Evolutionary conservation across 108 stramenopile species (phyloP), one percentile per base, ranked within the genome.

Genomic region (Conticribra guillardii): DNA sequence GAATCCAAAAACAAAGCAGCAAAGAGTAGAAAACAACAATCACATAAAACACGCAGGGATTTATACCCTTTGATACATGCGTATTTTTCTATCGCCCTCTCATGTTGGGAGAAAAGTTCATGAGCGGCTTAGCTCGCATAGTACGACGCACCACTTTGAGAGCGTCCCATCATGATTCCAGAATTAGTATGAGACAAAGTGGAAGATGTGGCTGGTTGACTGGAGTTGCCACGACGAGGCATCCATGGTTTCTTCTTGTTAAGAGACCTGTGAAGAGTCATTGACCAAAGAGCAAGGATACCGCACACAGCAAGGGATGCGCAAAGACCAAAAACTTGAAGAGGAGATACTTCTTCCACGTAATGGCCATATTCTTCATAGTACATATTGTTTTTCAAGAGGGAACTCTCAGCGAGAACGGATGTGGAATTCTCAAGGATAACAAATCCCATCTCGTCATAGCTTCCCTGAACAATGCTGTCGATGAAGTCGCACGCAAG

Each of bases 391-490:
- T 56, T 66, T 1, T 41, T 53, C 26, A 63, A 11, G 31, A 58
- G 32, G 17, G 37, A 41, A 9, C 11, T 41, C 37, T 57, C 61
- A 9, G 47, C 62, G 37, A 0, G 18, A 11, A 26, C 54, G 34
- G 60, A 50, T 15, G n/a, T n/a, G n/a, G 67, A 51, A 11, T 54
- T 67, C 56, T 67, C 60, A 11, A 85, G 26, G 44, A 70, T 59
- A 29, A 92, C 82, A n/a, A 86, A 79, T 4, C 93, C 93, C 54
- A 79, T 69, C 57, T 90, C 91, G 65, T 95, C 80, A 65, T 92
- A 95, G 29, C 73, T 84, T 21, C 89, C 88, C 48, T 74, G 74
- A 22, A 89, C 68, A 17, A 95, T 61, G 54, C 68, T 85, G 21
- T 78, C 64, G 57, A 95, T 91, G 75, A 88, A 92, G 28, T 67